Conservation (phyloP, 2,329 filamentous ascomycete species). For the Pezicula neosporulosa region DNA sequence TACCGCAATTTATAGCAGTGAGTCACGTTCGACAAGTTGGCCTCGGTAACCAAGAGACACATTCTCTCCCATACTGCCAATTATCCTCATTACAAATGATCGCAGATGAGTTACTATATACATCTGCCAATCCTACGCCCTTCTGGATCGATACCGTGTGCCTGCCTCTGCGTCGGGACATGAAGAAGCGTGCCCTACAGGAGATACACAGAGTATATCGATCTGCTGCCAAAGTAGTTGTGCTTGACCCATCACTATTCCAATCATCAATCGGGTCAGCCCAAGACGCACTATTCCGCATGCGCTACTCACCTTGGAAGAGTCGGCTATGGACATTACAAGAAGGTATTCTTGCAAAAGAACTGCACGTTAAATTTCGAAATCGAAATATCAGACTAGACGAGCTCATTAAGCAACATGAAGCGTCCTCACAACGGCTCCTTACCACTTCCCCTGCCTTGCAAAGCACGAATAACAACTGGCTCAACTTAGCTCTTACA, state of each 20-base stretch:
- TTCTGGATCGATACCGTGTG: not conserved
- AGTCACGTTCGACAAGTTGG: not conserved
- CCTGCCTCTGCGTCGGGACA: not conserved
- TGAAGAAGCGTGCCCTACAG: not conserved
- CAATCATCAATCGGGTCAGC: not conserved
- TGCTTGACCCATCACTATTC: not conserved
- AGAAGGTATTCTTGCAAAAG: constrained; percentile 6
- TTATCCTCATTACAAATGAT: not conserved
- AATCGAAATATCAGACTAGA: not conserved
- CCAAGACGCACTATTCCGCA: not conserved
- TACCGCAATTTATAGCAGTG: not conserved
- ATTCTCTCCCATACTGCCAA: not conserved
- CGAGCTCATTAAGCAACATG: not conserved
- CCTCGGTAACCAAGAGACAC: not conserved
- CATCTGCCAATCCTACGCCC: not conserved
- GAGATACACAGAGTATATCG: not conserved
- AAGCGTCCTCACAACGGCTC: not conserved
- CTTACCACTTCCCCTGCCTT: not conserved
- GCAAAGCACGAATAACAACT: not conserved
- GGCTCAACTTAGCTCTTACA: not conserved
- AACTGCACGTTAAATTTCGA: not conserved
- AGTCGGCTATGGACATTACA: constrained; percentile 7
- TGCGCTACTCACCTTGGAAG: not conserved
- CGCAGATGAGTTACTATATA: not conserved
- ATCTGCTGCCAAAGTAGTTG: not conserved